These are phyloP conservation scores for Sporothrix humicola DNA, from an alignment of 2,329 filamentous ascomycete species.

Conservation along the genomic window DNA sequence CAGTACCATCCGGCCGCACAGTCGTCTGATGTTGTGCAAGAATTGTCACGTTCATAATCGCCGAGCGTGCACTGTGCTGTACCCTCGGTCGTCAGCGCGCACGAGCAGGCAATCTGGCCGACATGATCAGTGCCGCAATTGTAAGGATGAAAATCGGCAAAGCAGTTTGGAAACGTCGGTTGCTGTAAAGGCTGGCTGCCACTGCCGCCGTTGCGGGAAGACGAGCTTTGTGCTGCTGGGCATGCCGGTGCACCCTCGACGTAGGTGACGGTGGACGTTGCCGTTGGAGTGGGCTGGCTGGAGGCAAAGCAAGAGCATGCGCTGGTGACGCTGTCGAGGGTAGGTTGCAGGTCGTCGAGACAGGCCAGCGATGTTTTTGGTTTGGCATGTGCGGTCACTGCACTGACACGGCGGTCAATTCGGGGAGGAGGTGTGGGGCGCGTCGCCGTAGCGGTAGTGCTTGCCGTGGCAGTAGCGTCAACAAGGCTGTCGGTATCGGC, in stretches of 20 bases:
- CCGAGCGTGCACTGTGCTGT: constrained; percentile 33
- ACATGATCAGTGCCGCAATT: constrained; percentile 33
- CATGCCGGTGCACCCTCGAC: constrained; percentile 29
- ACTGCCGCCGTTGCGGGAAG: background rate
- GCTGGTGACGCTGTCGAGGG: constrained; percentile 23
- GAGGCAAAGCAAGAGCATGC: constrained; percentile 34
- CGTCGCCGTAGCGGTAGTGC: background rate
- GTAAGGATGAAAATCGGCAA: constrained; percentile 34
- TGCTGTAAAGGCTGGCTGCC: constrained; percentile 8
- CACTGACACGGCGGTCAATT: background rate
- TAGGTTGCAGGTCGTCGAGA: constrained; percentile 33
- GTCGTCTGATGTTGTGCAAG: constrained; percentile 31
- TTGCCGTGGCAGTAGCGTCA: background rate
- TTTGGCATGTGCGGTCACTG: constrained; percentile 1
- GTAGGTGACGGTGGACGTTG: constrained; percentile 28
- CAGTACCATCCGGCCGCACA: constrained; percentile 34
- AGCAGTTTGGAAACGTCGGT: constrained; percentile 35
- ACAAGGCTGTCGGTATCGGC: background rate
- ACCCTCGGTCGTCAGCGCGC: constrained; percentile 32
- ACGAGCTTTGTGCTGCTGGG: background rate
- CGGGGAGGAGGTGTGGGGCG: constrained; percentile 8
- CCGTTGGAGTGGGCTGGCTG: constrained; percentile 23
- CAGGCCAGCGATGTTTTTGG: constrained; percentile 32
- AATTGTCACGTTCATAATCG: constrained; percentile 35
- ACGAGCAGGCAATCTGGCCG: constrained; percentile 35